Conservation (phyloP, 2,329 filamentous ascomycete species). For the Samsoniella hepiali region DNA sequence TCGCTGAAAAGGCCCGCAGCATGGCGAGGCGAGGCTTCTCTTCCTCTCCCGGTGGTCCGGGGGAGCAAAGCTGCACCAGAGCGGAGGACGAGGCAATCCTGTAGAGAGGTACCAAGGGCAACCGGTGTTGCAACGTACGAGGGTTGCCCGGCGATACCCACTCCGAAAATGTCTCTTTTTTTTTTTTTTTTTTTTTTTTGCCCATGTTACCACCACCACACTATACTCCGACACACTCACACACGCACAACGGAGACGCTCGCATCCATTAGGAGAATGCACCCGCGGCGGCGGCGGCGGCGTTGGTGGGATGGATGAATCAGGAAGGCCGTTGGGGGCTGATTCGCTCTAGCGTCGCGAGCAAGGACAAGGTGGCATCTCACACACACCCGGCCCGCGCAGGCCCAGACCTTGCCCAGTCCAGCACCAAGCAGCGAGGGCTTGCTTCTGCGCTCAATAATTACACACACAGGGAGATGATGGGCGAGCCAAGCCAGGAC, state of each 20-base stretch:
- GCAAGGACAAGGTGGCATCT: constrained; percentile 8
- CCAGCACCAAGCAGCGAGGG: not conserved
- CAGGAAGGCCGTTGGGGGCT: constrained; percentile 15
- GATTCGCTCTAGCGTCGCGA: not conserved
- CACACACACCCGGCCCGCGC: not conserved
- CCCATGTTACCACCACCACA: not conserved
- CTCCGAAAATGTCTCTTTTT: not conserved
- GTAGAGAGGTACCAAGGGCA: not conserved
- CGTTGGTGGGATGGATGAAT: not conserved
- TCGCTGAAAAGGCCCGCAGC: not conserved
- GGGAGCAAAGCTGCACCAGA: not conserved
- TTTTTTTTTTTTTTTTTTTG: too few relatives aligned
- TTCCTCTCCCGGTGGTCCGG: not conserved
- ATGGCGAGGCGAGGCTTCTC: not conserved
- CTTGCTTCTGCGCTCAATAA: not conserved
- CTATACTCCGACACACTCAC: not conserved
- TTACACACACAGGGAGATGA: too few relatives aligned
- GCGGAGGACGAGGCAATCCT: not conserved
- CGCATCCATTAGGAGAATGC: not conserved
- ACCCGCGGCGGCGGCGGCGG: not conserved
- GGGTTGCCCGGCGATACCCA: not conserved
- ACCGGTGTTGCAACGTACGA: not conserved
- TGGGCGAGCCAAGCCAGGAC: too few relatives aligned
- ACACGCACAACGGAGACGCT: not conserved
- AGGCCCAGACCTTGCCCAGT: not conserved